phyloP scores from a whole-genome alignment of 148 eudicot genomes.

The Cornus controversa region DNA sequence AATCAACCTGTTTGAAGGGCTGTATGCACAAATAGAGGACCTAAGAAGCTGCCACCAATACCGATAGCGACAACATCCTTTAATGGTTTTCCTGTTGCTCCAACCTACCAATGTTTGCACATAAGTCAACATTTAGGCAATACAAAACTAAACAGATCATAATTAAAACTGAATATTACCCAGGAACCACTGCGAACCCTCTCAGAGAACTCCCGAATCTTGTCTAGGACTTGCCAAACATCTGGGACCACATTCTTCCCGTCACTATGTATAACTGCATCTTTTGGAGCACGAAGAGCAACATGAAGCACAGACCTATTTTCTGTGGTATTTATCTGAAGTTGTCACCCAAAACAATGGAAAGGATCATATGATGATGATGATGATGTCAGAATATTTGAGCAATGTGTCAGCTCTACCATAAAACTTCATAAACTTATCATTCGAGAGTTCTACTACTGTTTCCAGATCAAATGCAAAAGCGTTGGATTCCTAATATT shows the following conservation, averaged over 20 bases:
- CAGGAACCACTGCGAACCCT: conserved; percentile 93
- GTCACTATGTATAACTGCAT: conserved; percentile 68
- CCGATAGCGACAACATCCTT: conserved; percentile 82
- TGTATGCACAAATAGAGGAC: conserved; percentile 96
- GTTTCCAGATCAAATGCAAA: neutral
- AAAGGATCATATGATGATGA: neutral
- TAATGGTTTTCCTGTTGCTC: conserved; percentile 86
- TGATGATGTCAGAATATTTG: neutral
- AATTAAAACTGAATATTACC: conserved; percentile 42
- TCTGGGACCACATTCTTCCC: conserved; percentile 95
- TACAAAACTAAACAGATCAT: conserved; percentile 1
- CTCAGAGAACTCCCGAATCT: conserved; percentile 84
- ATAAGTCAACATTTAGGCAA: neutral
- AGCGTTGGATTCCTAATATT: neutral
- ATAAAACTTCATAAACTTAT: neutral
- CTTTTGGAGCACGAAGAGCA: conserved; percentile 94
- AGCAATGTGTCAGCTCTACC: neutral
- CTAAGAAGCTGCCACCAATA: conserved; percentile 97
- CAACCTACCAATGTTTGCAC: conserved; percentile 49
- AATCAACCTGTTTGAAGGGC: conserved; percentile 95
- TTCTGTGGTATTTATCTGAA: conserved; percentile 94
- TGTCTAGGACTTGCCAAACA: conserved; percentile 94
- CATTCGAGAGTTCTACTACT: neutral
- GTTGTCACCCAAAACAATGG: conserved; percentile 13
- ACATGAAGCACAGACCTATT: conserved; percentile 92